Percentiles rank a stretch among this genome's conserved stretches.
Conservation (phyloP, 106 monocot species). For the Alisma plantagoaquatica region DNA sequence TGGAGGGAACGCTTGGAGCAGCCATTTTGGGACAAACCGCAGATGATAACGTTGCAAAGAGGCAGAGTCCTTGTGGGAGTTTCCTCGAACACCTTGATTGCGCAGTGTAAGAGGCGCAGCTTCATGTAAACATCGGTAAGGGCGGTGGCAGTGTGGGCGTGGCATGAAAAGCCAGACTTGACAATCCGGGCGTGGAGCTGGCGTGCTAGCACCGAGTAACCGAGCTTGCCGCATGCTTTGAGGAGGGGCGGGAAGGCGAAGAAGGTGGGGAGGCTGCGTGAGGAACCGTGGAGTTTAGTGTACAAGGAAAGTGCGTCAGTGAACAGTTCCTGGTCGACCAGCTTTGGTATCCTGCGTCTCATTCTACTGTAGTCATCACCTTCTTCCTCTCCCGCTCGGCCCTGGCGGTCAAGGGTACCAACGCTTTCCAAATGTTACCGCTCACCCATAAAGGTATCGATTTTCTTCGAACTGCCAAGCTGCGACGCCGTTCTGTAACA, state of each 20-base stretch:
- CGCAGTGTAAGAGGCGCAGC: slow-evolving; percentile 7
- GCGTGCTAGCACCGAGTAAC: slow-evolving; percentile 8
- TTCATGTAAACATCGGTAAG: slow-evolving; percentile 25
- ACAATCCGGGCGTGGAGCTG: slow-evolving; percentile 26
- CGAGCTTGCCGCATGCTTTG: slow-evolving; percentile 24
- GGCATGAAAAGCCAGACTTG: slow-evolving; percentile 14
- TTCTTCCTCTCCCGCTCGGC: background rate
- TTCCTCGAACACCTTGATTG: slow-evolving; percentile 22
- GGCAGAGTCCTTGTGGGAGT: slow-evolving; percentile 25
- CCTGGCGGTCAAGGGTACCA: too few species aligned
- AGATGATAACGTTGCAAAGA: slow-evolving; percentile 17
- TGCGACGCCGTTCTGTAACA: too few species aligned
- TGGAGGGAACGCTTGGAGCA: slow-evolving; percentile 6
- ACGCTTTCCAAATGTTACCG: too few species aligned
- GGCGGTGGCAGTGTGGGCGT: slow-evolving; percentile 20
- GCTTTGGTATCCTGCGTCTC: slow-evolving; percentile 1
- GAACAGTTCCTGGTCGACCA: slow-evolving; percentile 11
- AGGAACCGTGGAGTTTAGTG: slow-evolving; percentile 10
- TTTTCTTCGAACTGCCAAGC: too few species aligned
- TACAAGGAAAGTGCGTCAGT: slow-evolving; percentile 21
- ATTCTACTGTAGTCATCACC: background rate
- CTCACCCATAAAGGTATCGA: too few species aligned
- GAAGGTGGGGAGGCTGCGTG: slow-evolving; percentile 9
- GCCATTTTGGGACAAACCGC: slow-evolving; percentile 20
- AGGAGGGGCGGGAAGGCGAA: slow-evolving; percentile 30